A percentile compares a stretch with the other conserved stretches of the same genome.
These are phyloP conservation scores for Secale cereale DNA, from an alignment of 176 grass and related monocot species.

Conservation along the genomic window DNA sequence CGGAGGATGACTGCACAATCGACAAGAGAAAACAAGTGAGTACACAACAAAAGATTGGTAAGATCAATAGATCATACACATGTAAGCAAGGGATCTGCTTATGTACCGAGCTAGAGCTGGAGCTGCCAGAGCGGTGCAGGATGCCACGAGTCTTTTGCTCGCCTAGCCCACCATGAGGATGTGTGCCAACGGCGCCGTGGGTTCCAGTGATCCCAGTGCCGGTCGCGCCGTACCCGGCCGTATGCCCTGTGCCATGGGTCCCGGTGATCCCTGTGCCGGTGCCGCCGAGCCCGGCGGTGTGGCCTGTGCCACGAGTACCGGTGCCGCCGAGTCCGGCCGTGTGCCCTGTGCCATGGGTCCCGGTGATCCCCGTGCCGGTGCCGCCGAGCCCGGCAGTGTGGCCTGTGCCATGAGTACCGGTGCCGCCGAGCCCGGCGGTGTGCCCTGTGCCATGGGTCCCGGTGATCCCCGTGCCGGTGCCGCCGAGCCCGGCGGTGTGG, in stretches of 20 bases:
- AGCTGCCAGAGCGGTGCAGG: conserved; percentile 39
- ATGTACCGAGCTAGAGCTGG: conserved; percentile 33
- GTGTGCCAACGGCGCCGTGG: background rate
- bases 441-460: background rate
- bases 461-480: too few relatives aligned
- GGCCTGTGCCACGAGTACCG: background rate
- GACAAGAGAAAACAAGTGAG: background rate
- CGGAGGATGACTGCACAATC: background rate
- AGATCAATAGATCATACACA: background rate
- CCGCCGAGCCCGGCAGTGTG: background rate
- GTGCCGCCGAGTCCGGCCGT: background rate
- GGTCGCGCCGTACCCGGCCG: background rate
- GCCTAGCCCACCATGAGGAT: background rate
- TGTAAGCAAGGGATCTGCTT: background rate
- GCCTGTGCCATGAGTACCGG: background rate
- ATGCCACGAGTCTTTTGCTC: background rate
- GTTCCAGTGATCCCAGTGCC: background rate
- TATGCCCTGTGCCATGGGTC: background rate
- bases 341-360: too few relatives aligned
- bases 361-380: too few relatives aligned
- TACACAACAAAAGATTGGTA: background rate
- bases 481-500: background rate
- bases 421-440: background rate
- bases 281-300: background rate
- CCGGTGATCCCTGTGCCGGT: too few relatives aligned